Percentiles rank a stretch among this genome's conserved stretches.
These are phyloP conservation scores for Xylaria polymorpha DNA, from an alignment of 2,329 filamentous ascomycete species.

Conservation along the genomic window DNA sequence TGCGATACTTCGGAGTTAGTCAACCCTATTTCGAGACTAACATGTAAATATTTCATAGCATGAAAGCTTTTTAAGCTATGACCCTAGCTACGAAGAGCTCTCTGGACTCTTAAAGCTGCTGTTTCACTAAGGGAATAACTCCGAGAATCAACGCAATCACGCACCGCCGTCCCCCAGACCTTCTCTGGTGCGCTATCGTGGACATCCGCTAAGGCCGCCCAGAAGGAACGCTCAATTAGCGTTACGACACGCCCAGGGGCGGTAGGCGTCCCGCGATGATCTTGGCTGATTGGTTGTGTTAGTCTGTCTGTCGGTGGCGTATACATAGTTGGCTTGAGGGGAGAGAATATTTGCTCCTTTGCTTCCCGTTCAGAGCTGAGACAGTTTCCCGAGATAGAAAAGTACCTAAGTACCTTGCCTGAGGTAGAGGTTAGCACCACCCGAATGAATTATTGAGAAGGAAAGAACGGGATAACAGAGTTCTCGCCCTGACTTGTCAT, in stretches of 20 bases:
- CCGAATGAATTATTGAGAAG: not conserved
- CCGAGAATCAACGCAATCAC: not conserved
- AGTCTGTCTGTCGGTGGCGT: slow-evolving; percentile 16
- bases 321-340: not conserved
- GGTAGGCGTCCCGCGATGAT: slow-evolving; percentile 91
- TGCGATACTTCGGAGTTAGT: not conserved
- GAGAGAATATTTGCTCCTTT: not conserved
- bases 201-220: slow-evolving; percentile 79
- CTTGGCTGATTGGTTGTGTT: slow-evolving; percentile 70
- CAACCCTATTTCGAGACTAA: not conserved
- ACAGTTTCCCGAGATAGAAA: not conserved
- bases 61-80: not conserved
- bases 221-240: slow-evolving; percentile 85
- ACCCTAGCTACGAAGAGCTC: not conserved
- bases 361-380: not conserved
- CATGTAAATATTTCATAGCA: not conserved
- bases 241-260: slow-evolving; percentile 93
- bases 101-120: not conserved
- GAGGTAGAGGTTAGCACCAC: slow-evolving; percentile 23
- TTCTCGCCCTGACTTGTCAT: slow-evolving; percentile 41
- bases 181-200: slow-evolving; percentile 69
- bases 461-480: not conserved
- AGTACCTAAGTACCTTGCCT: slow-evolving; percentile 39
- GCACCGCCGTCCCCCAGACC: slow-evolving; percentile 85
- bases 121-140: not conserved